Conservation (phyloP, 495 filamentous ascomycete genomes). For the Penicillium simplicissimum region DNA sequence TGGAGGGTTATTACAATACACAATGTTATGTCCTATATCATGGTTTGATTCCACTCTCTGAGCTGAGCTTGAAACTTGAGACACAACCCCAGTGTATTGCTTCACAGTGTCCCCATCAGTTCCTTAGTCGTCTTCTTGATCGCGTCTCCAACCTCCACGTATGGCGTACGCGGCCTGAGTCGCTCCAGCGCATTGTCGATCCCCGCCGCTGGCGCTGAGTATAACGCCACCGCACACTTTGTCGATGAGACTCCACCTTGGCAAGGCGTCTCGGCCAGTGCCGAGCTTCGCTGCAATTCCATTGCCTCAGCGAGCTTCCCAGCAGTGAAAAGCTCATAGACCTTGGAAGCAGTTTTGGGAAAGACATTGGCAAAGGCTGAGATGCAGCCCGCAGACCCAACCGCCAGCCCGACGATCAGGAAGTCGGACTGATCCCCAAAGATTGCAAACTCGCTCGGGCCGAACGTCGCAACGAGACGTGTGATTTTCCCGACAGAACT, state of each 20-base stretch:
- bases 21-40: neutral
- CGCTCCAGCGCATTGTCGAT: slow-evolving; percentile 56
- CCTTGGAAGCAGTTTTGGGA: slow-evolving; percentile 52
- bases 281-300: slow-evolving; percentile 53
- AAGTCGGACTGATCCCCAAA: slow-evolving; percentile 70
- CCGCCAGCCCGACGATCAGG: slow-evolving; percentile 55
- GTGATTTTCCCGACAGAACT: slow-evolving; percentile 64
- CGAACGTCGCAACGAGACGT: slow-evolving; percentile 54
- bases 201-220: slow-evolving; percentile 55
- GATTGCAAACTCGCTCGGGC: slow-evolving; percentile 54
- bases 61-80: neutral
- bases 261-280: slow-evolving; percentile 55
- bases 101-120: slow-evolving; percentile 44
- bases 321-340: slow-evolving; percentile 54
- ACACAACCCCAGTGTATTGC: neutral
- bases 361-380: slow-evolving; percentile 68
- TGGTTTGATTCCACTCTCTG: neutral
- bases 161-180: slow-evolving; percentile 59
- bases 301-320: slow-evolving; percentile 56
- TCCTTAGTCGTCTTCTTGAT: slow-evolving; percentile 49
- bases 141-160: slow-evolving; percentile 49
- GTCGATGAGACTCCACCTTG: slow-evolving; percentile 63
- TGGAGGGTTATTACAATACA: neutral
- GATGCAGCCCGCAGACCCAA: slow-evolving; percentile 64
- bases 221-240: slow-evolving; percentile 63